Base-by-base conservation (phyloP, 2,329 filamentous ascomycete genomes). In the Diaporthe caulivora region DNA sequence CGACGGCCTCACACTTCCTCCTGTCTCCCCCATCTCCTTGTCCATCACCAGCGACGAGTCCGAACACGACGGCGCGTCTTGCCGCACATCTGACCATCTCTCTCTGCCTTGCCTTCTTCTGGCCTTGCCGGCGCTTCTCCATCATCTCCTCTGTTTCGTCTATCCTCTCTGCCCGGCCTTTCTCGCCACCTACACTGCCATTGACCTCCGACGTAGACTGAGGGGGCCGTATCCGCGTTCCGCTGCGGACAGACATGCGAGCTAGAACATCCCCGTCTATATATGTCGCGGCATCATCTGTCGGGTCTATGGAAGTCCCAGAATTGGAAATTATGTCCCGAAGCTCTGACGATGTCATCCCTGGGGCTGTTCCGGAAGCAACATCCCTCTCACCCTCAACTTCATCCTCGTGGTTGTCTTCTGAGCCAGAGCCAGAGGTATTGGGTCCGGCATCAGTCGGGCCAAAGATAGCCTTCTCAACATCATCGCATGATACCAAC, bases 31-130 rank as follows among this genome's bases (percentile, higher is more conserved):
- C 70, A 18, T 67, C 24, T 5, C 76, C 71, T 54, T 60, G 24
- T 9, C 76, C 70, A 31, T 69, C 37, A 3, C 76, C 71, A 1
- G 73, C 76, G 0, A 78, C 72, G 42, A 90, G 85, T 1, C 89
- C 88, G 81, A 91, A 90, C 0, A 88, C 88, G 72, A 88, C 88
- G 1, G 86, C 87, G 29, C 91, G 85, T 77, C 92, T 87, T 1
- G 92, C 92, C 0, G 90, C 91, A n/a, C 87, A 87, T 37, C 88
- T 85, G 60, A 92, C 86, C 82, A 91, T 84, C 79, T 93, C 91
- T 31, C 87, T 84, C 76, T 87, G 85, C 5, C 86, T 80, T 4
- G 77, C 80, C 62, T 72, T 77, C 73, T 81, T 83, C 78, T 89
- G 84, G 0, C 88, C 88, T 69, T 88, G 83, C 17, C 81, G 78